A percentile compares a stretch with the other conserved stretches of the same genome.
Evolutionary conservation across 805 yeast species (phyloP).

Genomic region (Saccharomycopsis selenospora): DNA sequence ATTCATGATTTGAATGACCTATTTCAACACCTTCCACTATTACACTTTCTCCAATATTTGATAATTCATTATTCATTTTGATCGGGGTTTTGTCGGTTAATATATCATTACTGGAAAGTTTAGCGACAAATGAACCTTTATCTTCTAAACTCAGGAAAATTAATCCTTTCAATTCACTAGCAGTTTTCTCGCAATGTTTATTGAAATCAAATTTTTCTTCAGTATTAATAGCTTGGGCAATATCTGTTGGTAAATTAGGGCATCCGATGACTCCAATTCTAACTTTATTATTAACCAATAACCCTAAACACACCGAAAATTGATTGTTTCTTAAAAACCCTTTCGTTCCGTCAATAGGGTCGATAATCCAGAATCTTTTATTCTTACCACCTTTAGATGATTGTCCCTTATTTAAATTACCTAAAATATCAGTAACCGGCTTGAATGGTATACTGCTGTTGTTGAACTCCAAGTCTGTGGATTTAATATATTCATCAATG

Average conservation of each 20-base stretch:
- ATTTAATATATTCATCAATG: conserved; percentile 54
- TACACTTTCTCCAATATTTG: conserved; percentile 42
- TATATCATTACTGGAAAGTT: background rate
- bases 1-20: conserved; percentile 87
- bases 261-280: conserved; percentile 93
- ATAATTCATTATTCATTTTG: conserved; percentile 41
- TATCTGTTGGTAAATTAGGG: conserved; percentile 70
- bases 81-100: conserved; percentile 1
- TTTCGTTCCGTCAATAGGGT: conserved; percentile 97
- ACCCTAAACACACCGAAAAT: conserved; percentile 90
- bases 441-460: conserved; percentile 23
- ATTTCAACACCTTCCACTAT: conserved; percentile 93
- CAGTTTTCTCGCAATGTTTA: background rate
- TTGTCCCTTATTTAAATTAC: conserved; percentile 40
- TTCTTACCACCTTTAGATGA: conserved; percentile 77
- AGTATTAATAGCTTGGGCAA: conserved; percentile 21
- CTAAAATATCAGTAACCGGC: conserved; percentile 27
- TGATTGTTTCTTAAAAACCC: conserved; percentile 96
- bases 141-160: conserved; percentile 58
- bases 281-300: conserved; percentile 79
- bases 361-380: conserved; percentile 94
- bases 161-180: conserved; percentile 35
- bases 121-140: conserved; percentile 55
- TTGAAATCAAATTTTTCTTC: background rate
- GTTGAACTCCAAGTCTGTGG: conserved; percentile 39